Evolutionary conservation across 108 stramenopile species (phyloP), one percentile per base, ranked within the genome.

Genomic region (Ochromonas danica): DNA sequence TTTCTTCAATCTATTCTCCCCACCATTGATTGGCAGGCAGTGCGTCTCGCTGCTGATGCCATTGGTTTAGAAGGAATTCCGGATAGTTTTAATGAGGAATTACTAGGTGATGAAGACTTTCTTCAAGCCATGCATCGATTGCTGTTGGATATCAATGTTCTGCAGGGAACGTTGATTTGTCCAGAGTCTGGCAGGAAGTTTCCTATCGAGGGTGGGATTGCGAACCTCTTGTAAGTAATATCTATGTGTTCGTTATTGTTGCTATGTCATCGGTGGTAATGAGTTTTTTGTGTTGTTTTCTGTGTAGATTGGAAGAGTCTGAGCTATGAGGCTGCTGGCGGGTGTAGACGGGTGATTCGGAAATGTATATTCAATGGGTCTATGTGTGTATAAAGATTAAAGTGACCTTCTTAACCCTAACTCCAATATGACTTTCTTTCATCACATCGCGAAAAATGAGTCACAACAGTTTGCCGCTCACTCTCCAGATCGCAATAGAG

Each of bases 41-140:
- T 75, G 6, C 25, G 36, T 28, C 14, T 75, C 14, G 72, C 40
- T 75, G 72, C 72, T 57, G 28, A 10, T 31, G 72, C 72, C 31
- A 33, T 75, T 33, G 72, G 72, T 33, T 75, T 75, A 10, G n/a
- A 75, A 27, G 72, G 72, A 28, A 28, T 75, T 6, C 72, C 72
- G 6, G n/a, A 39, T 14, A 27, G 10, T 28, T 45, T 27, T 6
- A 33, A 60, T 75, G 38, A 27, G 17, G 6, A 27, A 31, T 31
- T 42, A 10, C 25, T 75, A 14, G 17, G 10, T 3, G 72, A 75
- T 36, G 40, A 36, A 42, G 36, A 39, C 3, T 75, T 75, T 36
- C 6, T 75, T 42, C 3, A 33, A 41, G 72, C 72, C 27, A 75
- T 75, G 72, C 72, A 75, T 42, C 36, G 40, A 35, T 41, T 75